Conservation (phyloP, 2,329 filamentous ascomycete genomes). For the Trichoderma simmonsii region DNA sequence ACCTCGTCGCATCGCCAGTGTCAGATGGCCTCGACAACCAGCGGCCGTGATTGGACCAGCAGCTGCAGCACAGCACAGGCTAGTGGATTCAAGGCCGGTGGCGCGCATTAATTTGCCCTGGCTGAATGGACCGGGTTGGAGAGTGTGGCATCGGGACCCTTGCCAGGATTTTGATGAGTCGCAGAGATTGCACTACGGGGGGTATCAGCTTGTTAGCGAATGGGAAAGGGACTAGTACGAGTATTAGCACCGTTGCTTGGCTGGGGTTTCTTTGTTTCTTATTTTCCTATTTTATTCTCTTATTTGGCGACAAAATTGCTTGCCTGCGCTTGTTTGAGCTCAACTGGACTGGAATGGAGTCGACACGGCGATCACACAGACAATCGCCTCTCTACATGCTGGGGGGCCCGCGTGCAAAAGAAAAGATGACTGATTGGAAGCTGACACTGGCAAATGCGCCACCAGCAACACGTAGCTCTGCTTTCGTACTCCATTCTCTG, state of each 20-base stretch:
- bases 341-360: not conserved
- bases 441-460: not conserved
- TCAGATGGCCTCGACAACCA: slow-evolving; percentile 12
- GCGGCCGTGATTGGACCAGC: slow-evolving; percentile 1
- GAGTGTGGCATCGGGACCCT: slow-evolving; percentile 10
- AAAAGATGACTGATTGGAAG: not conserved
- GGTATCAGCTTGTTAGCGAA: not conserved
- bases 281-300: not conserved
- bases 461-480: not conserved
- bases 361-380: not conserved
- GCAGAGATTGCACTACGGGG: slow-evolving; percentile 16
- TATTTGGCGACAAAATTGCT: not conserved
- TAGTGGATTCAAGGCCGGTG: slow-evolving; percentile 10
- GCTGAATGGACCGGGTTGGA: not conserved
- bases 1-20: not conserved
- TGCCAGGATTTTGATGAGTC: slow-evolving; percentile 13
- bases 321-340: slow-evolving; percentile 7
- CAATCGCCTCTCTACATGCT: not conserved
- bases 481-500: not conserved
- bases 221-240: not conserved
- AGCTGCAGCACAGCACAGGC: not conserved
- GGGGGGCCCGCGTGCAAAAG: not conserved
- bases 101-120: slow-evolving; percentile 15
- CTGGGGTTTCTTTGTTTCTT: not conserved
- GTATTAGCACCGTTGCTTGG: not conserved